phyloP scores from a whole-genome alignment of 2,329 filamentous ascomycete genomes.

The Chaetothyriales sp. region DNA sequence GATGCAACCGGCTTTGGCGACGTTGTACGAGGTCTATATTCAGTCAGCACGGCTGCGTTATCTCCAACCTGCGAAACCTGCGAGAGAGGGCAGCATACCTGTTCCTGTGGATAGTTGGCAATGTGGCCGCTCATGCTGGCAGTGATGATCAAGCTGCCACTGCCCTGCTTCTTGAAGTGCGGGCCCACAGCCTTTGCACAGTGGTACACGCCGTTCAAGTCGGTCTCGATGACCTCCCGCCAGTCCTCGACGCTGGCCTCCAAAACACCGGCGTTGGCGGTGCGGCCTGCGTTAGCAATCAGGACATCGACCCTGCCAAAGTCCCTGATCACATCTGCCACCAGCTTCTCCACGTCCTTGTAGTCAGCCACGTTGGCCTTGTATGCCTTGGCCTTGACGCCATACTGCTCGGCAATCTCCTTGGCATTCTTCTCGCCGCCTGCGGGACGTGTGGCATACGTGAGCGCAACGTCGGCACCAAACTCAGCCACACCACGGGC shows the following conservation, averaged over 20 bases:
- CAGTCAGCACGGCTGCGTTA: not conserved
- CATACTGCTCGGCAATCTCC: conserved; percentile 44
- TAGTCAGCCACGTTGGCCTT: conserved; percentile 47
- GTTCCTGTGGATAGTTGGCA: conserved; percentile 46
- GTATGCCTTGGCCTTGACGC: conserved; percentile 53
- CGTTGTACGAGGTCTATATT: conserved; percentile 41
- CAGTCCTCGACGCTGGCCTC: conserved; percentile 56
- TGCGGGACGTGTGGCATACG: conserved; percentile 46
- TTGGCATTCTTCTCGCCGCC: conserved; percentile 52
- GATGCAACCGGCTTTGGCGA: conserved; percentile 52
- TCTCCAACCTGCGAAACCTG: not conserved
- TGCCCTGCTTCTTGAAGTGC: conserved; percentile 54
- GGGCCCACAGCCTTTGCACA: conserved; percentile 78
- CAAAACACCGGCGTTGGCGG: conserved; percentile 52
- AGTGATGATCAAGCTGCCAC: conserved; percentile 50
- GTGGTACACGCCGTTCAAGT: conserved; percentile 73
- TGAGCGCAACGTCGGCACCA: conserved; percentile 50
- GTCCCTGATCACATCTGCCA: conserved; percentile 47
- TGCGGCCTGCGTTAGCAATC: conserved; percentile 56
- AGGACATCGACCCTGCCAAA: conserved; percentile 56
- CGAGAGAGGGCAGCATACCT: conserved; percentile 20
- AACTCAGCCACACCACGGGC: conserved; percentile 50
- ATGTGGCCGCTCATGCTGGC: conserved; percentile 46
- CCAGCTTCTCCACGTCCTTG: conserved; percentile 40
- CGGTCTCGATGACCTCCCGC: conserved; percentile 67